Conservation (phyloP, 768 basidiomycete species). For the Collybiopsis confluens region DNA sequence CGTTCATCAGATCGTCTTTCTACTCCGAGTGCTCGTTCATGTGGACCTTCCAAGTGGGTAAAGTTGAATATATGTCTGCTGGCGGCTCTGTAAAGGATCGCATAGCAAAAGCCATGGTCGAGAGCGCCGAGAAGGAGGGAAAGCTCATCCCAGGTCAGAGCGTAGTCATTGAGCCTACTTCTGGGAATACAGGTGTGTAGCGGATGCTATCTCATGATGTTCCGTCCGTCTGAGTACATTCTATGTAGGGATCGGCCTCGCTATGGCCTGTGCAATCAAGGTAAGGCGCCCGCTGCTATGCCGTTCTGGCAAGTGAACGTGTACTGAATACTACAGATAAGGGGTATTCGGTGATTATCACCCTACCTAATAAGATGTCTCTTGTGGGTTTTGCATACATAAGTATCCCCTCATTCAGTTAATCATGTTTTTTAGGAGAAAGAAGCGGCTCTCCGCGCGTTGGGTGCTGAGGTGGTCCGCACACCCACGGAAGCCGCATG, state of each 20-base stretch:
- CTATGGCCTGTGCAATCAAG: slow-evolving; percentile 92
- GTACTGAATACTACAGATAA: slow-evolving; percentile 79
- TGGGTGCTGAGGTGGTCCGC: slow-evolving; percentile 92
- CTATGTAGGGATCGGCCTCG: slow-evolving; percentile 84
- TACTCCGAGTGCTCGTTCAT: neutral
- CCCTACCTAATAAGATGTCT: slow-evolving; percentile 95
- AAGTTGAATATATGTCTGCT: slow-evolving; percentile 84
- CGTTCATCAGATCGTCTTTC: slow-evolving; percentile 24
- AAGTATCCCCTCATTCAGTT: neutral
- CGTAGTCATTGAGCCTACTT: slow-evolving; percentile 93
- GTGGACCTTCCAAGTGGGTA: slow-evolving; percentile 56
- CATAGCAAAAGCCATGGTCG: slow-evolving; percentile 95
- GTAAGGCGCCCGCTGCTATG: slow-evolving; percentile 38
- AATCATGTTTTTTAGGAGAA: slow-evolving; percentile 58
- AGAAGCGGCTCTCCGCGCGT: slow-evolving; percentile 83
- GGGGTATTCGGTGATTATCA: slow-evolving; percentile 90
- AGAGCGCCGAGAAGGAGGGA: slow-evolving; percentile 88
- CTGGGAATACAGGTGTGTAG: slow-evolving; percentile 85
- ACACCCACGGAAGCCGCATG: slow-evolving; percentile 88
- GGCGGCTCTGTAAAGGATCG: slow-evolving; percentile 96
- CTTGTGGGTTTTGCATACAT: slow-evolving; percentile 35
- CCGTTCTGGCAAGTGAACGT: slow-evolving; percentile 17
- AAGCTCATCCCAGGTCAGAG: slow-evolving; percentile 82
- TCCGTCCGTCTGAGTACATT: neutral
- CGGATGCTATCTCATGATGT: slow-evolving; percentile 1